Percentiles rank a stretch among this genome's conserved stretches.
These are phyloP conservation scores for Aspergillus ruber DNA, from an alignment of 2,329 filamentous ascomycete genomes.

Conservation along the genomic window DNA sequence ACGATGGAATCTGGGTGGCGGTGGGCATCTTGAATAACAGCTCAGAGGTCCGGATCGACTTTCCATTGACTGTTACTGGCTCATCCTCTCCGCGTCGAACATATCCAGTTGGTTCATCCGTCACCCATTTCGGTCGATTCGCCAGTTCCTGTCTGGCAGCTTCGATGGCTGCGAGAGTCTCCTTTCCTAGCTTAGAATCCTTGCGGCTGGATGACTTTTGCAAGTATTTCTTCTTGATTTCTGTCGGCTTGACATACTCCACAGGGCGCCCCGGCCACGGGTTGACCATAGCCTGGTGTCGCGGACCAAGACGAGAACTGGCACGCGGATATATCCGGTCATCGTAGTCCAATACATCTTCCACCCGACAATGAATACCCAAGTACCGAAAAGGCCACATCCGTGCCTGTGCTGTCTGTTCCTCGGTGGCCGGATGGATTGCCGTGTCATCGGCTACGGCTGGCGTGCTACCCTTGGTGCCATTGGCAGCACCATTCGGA, in stretches of 20 bases:
- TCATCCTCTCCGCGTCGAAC: conserved; percentile 76
- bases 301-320: conserved; percentile 82
- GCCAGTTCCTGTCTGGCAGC: conserved; percentile 73
- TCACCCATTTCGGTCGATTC: conserved; percentile 83
- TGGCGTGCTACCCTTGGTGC: conserved; percentile 60
- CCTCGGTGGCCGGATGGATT: conserved; percentile 61
- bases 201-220: conserved; percentile 62
- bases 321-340: conserved; percentile 95
- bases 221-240: conserved; percentile 71
- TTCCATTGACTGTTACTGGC: conserved; percentile 53
- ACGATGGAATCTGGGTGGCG: conserved; percentile 41
- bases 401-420: conserved; percentile 86
- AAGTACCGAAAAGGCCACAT: conserved; percentile 96
- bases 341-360: conserved; percentile 94
- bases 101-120: conserved; percentile 85
- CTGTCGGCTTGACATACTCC: conserved; percentile 81
- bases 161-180: conserved; percentile 70
- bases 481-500: conserved; percentile 44
- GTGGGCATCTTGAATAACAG: conserved; percentile 72
- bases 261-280: conserved; percentile 83
- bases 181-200: conserved; percentile 70
- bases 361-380: conserved; percentile 88
- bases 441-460: conserved; percentile 50
- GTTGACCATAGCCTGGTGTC: conserved; percentile 80
- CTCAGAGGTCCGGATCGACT: conserved; percentile 67